Conservation (phyloP, 192 early-diverging fungal genomes). For the Rhizophagus clarus region DNA sequence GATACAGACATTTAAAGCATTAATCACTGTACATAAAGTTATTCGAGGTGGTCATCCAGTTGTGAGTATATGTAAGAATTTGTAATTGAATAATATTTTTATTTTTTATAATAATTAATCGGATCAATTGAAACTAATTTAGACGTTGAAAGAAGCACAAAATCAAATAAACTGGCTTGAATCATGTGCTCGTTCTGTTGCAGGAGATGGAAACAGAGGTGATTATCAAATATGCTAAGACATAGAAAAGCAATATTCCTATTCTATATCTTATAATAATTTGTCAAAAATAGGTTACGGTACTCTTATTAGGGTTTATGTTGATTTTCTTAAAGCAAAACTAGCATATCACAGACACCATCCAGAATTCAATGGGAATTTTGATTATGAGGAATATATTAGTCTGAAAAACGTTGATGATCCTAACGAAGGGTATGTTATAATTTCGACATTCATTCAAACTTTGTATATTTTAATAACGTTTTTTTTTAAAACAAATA, state of each 20-base stretch:
- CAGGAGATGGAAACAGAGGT: slow-evolving; percentile 50
- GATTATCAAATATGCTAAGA: not conserved
- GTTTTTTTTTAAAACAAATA: not conserved
- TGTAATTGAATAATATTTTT: not conserved
- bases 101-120: not conserved
- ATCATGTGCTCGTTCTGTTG: slow-evolving; percentile 56
- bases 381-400: slow-evolving; percentile 98
- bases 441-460: not conserved
- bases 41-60: slow-evolving; percentile 88
- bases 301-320: slow-evolving; percentile 85
- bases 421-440: slow-evolving; percentile 90
- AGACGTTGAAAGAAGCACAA: slow-evolving; percentile 85
- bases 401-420: slow-evolving; percentile 92
- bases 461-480: not conserved
- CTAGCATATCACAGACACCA: slow-evolving; percentile 90
- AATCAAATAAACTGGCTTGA: slow-evolving; percentile 86
- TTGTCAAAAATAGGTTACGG: slow-evolving; percentile 61
- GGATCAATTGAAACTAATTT: not conserved
- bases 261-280: not conserved
- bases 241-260: not conserved
- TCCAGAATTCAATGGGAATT: slow-evolving; percentile 91
- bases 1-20: slow-evolving; percentile 93
- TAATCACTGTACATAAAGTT: slow-evolving; percentile 95
- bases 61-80: slow-evolving; percentile 45
- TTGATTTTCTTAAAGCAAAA: slow-evolving; percentile 87